Evolutionary conservation across 176 grass and related monocot species (phyloP).

Genomic region (Hordeum vulgare): MorexV3_pseudomolecules_assembly NC_058523.1:558661663-558662162

Average conservation of each 20-base stretch:
- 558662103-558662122: constrained; percentile 69
- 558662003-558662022: constrained; percentile 75
- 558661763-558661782: no score
- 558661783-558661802: no score
- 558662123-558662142: constrained; percentile 70
- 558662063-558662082: constrained; percentile 56
- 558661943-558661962: not conserved
- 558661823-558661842: no score
- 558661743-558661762: no score
- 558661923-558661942: not conserved
- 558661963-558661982: constrained; percentile 16
- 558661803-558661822: no score
- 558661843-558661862: no score
- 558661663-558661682: constrained; percentile 9
- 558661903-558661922: not conserved
- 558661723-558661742: no score
- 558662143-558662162: constrained; percentile 41
- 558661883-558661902: not conserved
- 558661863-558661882: not conserved
- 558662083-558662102: constrained; percentile 54
- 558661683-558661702: not conserved
- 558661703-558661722: not conserved
- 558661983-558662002: constrained; percentile 84
- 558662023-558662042: constrained; percentile 58
- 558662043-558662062: constrained; percentile 52